Evolutionary conservation across 2,329 filamentous ascomycete species (phyloP).

Genomic region (Neonectria ditissima): DNA sequence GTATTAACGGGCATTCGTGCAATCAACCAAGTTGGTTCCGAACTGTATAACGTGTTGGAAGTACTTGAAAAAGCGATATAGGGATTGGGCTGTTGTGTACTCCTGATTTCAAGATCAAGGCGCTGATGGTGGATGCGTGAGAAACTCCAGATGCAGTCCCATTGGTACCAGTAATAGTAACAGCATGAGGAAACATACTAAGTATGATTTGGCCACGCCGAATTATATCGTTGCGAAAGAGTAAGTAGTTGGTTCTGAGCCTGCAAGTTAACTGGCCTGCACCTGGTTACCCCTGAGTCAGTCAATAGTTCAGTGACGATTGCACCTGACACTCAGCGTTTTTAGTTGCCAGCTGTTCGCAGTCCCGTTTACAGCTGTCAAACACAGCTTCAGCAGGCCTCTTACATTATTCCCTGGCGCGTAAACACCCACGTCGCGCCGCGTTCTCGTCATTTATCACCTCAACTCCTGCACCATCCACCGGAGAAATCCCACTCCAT

Average conservation of each 20-base stretch:
- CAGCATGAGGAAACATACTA: background rate
- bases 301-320: background rate
- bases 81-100: too few species aligned
- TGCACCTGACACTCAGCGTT: background rate
- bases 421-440: constrained; percentile 21
- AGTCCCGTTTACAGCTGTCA: background rate
- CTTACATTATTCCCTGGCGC: constrained; percentile 5
- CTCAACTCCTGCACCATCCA: constrained; percentile 12
- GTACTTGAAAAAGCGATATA: background rate
- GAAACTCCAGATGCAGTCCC: background rate
- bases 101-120: background rate
- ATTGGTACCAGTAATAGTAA: background rate
- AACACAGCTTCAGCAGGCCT: constrained; percentile 10
- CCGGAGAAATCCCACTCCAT: constrained; percentile 19
- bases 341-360: constrained; percentile 24
- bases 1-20: background rate
- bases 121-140: background rate
- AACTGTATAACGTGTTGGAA: background rate
- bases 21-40: background rate
- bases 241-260: background rate
- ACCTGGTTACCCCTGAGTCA: background rate
- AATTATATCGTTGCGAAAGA: background rate
- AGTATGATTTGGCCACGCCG: background rate
- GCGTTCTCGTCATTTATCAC: constrained; percentile 15
- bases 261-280: background rate